Evolutionary conservation across 2,329 filamentous ascomycete species (phyloP).

Genomic region (Tolypocladium sp.): DNA sequence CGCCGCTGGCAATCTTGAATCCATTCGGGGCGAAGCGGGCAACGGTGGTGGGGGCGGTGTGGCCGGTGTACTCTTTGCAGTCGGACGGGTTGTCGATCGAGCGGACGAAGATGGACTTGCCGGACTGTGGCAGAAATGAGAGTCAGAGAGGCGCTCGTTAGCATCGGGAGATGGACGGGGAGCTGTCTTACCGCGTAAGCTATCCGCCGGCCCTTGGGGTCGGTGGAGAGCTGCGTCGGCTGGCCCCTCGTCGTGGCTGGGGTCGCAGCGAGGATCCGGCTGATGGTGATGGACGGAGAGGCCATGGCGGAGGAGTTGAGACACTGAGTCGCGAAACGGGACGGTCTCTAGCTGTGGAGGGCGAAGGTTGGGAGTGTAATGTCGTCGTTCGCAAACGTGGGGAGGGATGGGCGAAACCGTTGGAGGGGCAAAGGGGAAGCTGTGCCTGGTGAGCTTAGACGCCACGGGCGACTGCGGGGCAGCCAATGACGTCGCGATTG

Average conservation of each 20-base stretch:
- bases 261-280: slow-evolving; percentile 73
- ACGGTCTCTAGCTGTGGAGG: background rate
- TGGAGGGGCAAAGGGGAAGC: background rate
- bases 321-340: background rate
- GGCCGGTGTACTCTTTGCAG: slow-evolving; percentile 84
- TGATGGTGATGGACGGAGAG: slow-evolving; percentile 41
- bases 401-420: background rate
- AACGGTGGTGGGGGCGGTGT: slow-evolving; percentile 82
- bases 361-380: background rate
- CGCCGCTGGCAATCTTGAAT: slow-evolving; percentile 90
- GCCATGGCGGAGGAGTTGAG: slow-evolving; percentile 15
- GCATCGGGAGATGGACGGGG: background rate
- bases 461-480: background rate
- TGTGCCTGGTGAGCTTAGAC: background rate
- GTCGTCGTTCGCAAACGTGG: background rate
- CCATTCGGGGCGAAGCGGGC: slow-evolving; percentile 90
- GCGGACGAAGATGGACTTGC: slow-evolving; percentile 93
- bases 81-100: slow-evolving; percentile 83
- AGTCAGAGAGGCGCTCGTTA: background rate
- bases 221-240: slow-evolving; percentile 79
- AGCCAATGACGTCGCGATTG: background rate
- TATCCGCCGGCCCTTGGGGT: slow-evolving; percentile 83
- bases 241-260: slow-evolving; percentile 78
- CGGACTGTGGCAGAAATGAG: slow-evolving; percentile 48
- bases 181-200: slow-evolving; percentile 71